These are phyloP conservation scores for Tubosaeta brunneosetosa DNA, from an alignment of 768 basidiomycete species.

Conservation along the genomic window DNA sequence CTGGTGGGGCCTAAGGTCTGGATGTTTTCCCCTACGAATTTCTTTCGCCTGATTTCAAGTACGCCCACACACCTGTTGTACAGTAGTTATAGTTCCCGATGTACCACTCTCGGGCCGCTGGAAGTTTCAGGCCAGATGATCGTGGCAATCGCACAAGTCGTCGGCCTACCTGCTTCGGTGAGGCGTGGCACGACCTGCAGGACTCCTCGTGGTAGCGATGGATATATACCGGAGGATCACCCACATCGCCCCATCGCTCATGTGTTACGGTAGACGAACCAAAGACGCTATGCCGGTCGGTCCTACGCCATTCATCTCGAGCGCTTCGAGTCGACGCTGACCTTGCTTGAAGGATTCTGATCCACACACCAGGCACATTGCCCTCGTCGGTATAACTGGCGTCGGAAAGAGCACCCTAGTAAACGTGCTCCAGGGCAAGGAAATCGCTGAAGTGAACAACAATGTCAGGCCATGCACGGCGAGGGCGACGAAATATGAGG, in stretches of 20 bases:
- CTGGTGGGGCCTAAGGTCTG: slow-evolving; percentile 2
- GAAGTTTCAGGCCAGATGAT: background rate
- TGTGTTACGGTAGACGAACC: background rate
- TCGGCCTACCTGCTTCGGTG: background rate
- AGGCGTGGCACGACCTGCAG: slow-evolving; percentile 13
- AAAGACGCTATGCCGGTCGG: slow-evolving; percentile 16
- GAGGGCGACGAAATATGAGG: background rate
- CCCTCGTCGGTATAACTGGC: slow-evolving; percentile 21
- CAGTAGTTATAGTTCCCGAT: background rate
- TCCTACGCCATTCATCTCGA: background rate
- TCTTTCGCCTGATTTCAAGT: background rate
- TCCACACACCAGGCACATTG: slow-evolving; percentile 10
- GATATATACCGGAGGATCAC: background rate
- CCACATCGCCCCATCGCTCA: background rate
- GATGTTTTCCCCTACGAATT: background rate
- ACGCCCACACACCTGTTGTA: background rate
- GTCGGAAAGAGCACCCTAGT: slow-evolving; percentile 27
- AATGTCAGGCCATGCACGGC: slow-evolving; percentile 21
- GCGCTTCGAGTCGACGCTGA: background rate
- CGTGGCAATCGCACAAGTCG: background rate
- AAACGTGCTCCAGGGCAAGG: slow-evolving; percentile 18
- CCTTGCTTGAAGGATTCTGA: background rate
- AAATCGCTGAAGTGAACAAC: slow-evolving; percentile 13
- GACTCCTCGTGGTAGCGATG: slow-evolving; percentile 11
- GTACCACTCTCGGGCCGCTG: background rate